Base-by-base conservation (phyloP, 345 rosid species). In the Iberis pinnata region DNA sequence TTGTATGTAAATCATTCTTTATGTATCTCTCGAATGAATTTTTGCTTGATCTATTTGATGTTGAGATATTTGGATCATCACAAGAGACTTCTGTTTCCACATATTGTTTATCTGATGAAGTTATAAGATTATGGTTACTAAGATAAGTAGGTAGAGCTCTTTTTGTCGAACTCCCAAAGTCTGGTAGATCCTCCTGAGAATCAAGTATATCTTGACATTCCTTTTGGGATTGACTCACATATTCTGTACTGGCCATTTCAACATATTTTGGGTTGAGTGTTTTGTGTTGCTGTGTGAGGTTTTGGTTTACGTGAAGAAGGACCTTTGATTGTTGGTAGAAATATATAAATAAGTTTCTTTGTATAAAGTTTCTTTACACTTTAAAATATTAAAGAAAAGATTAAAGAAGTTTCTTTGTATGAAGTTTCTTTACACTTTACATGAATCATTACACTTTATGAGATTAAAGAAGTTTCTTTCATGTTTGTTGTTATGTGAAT, bases 121-220 rank as follows among this genome's bases (percentile, higher is more conserved):
- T 58, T 53, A 55, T 57, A 64, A 39, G 50, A 45, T 32, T 53
- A 47, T 47, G 61, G 43, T 61, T 52, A 19, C 41, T 58, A 60
- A 56, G 59, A 51, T 32, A 43, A 38, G 62, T 69, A 53, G 15
- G 43, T 53, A 70, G 48, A 53, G 56, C 62, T 67, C 61, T 50
- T 53, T 65, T 80, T 50, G 75, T 76, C 39, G 47, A 75, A 65
- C 35, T 69, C 61, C 76, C 82, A 9, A 60, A 39, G 49, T 76
- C 66, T 39, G 53, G 36, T 32, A 56, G 56, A 70, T 79, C 87
- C 73, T 71, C 86, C 69, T 84, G 45, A 27, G 98, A 80, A 83
- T 88, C 95, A 64, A 92, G 87, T 70, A 92, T 92, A 60, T 92
- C 98, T 72, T 87, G 95, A 61, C 96, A 92, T 62, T 92, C 98